A percentile compares a stretch with the other conserved stretches of the same genome.
Conservation (phyloP, 2,329 filamentous ascomycete species). For the Akanthomyces dipterigenus region DNA sequence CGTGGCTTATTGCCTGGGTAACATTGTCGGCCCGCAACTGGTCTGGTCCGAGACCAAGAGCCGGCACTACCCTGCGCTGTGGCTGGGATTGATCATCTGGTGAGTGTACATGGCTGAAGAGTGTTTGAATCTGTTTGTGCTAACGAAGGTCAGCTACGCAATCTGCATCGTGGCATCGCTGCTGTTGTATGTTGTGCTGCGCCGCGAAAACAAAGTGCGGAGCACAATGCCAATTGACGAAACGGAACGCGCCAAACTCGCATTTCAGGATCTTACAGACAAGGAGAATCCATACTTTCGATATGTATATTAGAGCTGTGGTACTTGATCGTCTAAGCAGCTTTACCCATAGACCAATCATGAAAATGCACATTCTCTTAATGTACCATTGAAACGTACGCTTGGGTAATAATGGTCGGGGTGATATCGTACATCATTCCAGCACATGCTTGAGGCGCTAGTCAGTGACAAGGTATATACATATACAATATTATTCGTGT, state of each 20-base stretch:
- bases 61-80: slow-evolving; percentile 64
- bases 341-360: neutral
- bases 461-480: neutral
- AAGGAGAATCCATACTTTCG: slow-evolving; percentile 61
- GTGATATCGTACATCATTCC: neutral
- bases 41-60: slow-evolving; percentile 59
- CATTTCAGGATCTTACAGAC: slow-evolving; percentile 63
- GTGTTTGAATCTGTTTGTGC: neutral
- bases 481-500: neutral
- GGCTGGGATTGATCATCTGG: slow-evolving; percentile 60
- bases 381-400: neutral
- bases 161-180: slow-evolving; percentile 56
- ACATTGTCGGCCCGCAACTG: slow-evolving; percentile 69
- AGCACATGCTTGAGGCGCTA: neutral
- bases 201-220: slow-evolving; percentile 50
- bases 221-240: slow-evolving; percentile 43
- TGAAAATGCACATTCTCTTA: neutral
- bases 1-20: slow-evolving; percentile 67
- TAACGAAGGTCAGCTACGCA: slow-evolving; percentile 45
- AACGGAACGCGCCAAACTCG: slow-evolving; percentile 53
- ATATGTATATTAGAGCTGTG: slow-evolving; percentile 36
- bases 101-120: slow-evolving; percentile 20
- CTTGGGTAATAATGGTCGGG: neutral
- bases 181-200: slow-evolving; percentile 52
- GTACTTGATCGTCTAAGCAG: too few species aligned